Percentiles rank a stretch among this genome's conserved stretches.
Conservation (phyloP, 1,284 basidiomycete species). For the Tilletia caries region DNA sequence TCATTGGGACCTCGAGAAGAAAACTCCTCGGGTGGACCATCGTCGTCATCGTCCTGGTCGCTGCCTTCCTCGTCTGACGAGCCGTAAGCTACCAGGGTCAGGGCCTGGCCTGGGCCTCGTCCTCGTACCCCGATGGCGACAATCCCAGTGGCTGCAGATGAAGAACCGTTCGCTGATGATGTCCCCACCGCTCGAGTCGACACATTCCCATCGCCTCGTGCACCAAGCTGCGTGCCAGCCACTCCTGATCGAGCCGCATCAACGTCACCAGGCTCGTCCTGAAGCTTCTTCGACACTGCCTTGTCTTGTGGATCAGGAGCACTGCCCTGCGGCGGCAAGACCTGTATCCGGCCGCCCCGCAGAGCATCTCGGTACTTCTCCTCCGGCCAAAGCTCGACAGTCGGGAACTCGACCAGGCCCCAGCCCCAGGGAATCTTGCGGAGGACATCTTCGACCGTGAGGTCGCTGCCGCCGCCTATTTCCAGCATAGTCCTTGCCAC, state of each 20-base stretch:
- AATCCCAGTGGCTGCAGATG: not conserved
- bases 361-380: not conserved
- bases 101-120: not conserved
- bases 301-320: not conserved
- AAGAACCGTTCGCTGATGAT: no score
- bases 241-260: no score
- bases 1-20: not conserved
- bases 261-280: no score
- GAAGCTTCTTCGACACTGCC: no score
- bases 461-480: not conserved
- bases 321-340: not conserved
- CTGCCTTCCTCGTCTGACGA: not conserved
- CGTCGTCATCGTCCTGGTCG: not conserved
- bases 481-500: not conserved
- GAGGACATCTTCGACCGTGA: not conserved
- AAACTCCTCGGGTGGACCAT: slow-evolving; percentile 3
- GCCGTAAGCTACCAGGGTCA: not conserved
- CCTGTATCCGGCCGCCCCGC: not conserved
- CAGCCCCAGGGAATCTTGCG: not conserved
- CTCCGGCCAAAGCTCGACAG: slow-evolving; percentile 5
- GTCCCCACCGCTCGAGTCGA: no score
- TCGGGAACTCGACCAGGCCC: slow-evolving; percentile 9
- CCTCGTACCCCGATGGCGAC: not conserved
- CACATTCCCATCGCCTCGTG: no score
- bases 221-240: no score